A percentile compares a stretch with the other conserved stretches of the same genome.
phyloP scores from a whole-genome alignment of 176 grass and related monocot genomes.

The Oryza glaberrima region DNA sequence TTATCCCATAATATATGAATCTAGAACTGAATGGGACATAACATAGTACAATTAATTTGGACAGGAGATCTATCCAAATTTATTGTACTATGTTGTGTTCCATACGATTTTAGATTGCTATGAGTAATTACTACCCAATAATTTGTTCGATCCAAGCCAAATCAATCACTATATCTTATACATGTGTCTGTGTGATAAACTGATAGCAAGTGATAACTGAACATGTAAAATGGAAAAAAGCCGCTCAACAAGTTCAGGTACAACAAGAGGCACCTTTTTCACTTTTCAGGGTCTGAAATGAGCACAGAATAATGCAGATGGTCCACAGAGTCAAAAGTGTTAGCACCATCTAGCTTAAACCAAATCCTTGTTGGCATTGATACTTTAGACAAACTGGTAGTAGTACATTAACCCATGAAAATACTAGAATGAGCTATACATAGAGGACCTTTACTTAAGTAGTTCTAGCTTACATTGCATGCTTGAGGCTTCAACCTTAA shows the following conservation, averaged over 20 bases:
- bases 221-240: neutral
- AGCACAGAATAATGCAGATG: slow-evolving; percentile 20
- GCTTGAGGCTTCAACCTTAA: neutral
- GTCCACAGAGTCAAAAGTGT: neutral
- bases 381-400: neutral
- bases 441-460: neutral
- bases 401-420: neutral
- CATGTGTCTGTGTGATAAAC: too few relatives aligned
- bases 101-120: too few relatives aligned
- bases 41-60: too few relatives aligned
- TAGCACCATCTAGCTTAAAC: neutral
- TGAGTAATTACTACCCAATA: neutral
- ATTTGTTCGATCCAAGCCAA: neutral
- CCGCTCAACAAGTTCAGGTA: neutral
- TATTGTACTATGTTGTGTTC: too few relatives aligned
- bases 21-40: too few relatives aligned
- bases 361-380: slow-evolving; percentile 3
- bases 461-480: neutral
- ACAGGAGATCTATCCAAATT: too few relatives aligned
- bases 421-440: neutral
- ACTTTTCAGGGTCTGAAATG: slow-evolving; percentile 25
- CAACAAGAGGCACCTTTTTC: slow-evolving; percentile 1
- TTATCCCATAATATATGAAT: too few relatives aligned
- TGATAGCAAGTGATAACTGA: neutral
- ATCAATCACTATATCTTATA: neutral